Base-by-base conservation (phyloP, 345 rosid genomes). In the Pistacia integerrima region DNA sequence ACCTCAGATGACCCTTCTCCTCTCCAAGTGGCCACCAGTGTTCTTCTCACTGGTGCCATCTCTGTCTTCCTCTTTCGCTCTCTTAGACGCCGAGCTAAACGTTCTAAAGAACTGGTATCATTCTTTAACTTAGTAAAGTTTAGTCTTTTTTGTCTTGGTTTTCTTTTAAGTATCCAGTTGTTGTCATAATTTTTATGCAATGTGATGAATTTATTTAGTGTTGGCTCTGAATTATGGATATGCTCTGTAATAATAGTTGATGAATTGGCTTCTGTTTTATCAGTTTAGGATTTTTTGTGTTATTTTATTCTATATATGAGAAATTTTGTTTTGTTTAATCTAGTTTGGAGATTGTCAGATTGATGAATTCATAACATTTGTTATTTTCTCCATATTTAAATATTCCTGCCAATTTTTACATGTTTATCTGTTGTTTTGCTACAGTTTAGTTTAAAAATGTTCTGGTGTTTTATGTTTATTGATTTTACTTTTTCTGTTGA, bases 41-140 rank as follows among this genome's bases (percentile, higher is more conserved):
- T 93, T 61, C 86, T 95, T 72, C 96, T 95, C 70, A 92, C 96
- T 12, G 99, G 94, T 2, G 87, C 98, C 78, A 86, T 95, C 80
- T 79, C 88, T 17, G 77, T 95, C 77, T 95, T 93, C 86, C 97
- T 95, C 84, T 87, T 92, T 80, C 98, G 98, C 49, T 76, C 98
- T 12, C 36, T 95, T 56, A 89, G 98, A 62, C 97, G 97, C 70
- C 92, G 99, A 1, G 96, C 89, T 63, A 87, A 85, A 71, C 96
- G 97, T 4, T 86, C 92, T 8, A 95, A 90, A 83, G 94, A 93
- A 75, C 78, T 87, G 90, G 98, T 95, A 56, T 48, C 18, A 14
- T 11, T 11, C 30, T 3, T 49, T 5, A 6, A 11, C 9, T 67
- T 22, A 49, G n/a, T 18, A n/a, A 58, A 20, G 35, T 1, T 55